Evolutionary conservation across 495 filamentous ascomycete genomes (phyloP).

Genomic region (Xylaria bambusicola): DNA sequence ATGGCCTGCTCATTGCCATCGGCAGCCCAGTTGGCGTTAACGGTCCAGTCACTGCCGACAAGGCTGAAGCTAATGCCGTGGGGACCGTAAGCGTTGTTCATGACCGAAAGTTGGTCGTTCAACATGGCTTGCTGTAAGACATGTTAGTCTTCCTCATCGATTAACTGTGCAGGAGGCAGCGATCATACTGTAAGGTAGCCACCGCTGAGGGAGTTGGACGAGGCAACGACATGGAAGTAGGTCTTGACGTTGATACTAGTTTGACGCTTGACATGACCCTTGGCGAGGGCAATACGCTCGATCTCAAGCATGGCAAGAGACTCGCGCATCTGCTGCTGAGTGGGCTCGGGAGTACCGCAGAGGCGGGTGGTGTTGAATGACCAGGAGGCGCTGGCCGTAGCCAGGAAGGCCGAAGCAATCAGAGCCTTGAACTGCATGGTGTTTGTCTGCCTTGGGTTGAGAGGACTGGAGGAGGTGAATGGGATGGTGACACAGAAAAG

Average conservation of each 20-base stretch:
- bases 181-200: constrained; percentile 53
- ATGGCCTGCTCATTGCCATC: constrained; percentile 53
- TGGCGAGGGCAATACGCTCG: constrained; percentile 27
- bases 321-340: constrained; percentile 36
- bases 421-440: constrained; percentile 45
- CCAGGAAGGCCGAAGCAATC: constrained; percentile 33
- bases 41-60: constrained; percentile 52
- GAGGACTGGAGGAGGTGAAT: constrained; percentile 7
- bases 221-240: constrained; percentile 66
- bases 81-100: constrained; percentile 55
- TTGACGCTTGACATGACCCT: constrained; percentile 27
- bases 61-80: constrained; percentile 58
- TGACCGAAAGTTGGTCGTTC: constrained; percentile 43
- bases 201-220: constrained; percentile 42
- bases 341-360: constrained; percentile 48
- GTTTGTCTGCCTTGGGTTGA: background rate
- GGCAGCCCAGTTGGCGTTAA: constrained; percentile 58
- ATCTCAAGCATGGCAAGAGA: constrained; percentile 32
- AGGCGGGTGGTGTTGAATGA: constrained; percentile 25
- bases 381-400: constrained; percentile 31
- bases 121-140: constrained; percentile 35
- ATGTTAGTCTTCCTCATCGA: constrained; percentile 13
- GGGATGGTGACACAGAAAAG: background rate
- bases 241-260: constrained; percentile 48
- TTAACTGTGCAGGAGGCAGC: constrained; percentile 13